Evolutionary conservation across 805 yeast genomes (phyloP), one percentile per base, ranked within the genome.

Genomic region (Candida schatavii): DNA sequence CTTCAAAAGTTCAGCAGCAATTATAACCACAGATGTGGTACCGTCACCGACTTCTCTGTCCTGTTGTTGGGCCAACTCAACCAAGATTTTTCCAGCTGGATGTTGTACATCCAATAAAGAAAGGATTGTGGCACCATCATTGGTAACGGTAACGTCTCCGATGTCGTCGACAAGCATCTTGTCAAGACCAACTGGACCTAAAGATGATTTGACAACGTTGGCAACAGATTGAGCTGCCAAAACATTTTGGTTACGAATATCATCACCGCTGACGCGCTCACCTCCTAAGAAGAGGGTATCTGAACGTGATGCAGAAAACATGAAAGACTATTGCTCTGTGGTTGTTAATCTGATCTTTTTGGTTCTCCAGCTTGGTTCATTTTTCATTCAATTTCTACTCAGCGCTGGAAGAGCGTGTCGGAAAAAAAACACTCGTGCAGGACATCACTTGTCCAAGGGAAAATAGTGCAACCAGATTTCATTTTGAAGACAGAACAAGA

Each of bases 41-140:
- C 98, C 98, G 59, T 90, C 98, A 46, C 97, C 99, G 41, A 93
- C 97, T 68, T 93, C 99, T 56, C 96, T 80, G 64, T 93, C 99
- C 71, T 93, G 99, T 65, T 93, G 98, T 64, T 93, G 97, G 2
- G 99, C 99, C 58, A 93, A 76, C 59, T 93, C 98, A 38, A 93
- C 99, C 44, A 93, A 72, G 54, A 93, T 93, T 69, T 89, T 91
- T 14, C 98, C 99, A 1, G 99, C 99, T 27, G 99, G 99, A 64
- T 93, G 99, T 67, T 93, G 97, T 39, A 93, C 98, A 61, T 93
- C 99, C 50, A 93, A 72, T 40, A 95, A 68, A 7, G 88, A 77
- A 49, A 93, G 72, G 55, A 93, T 93, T 3, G 99, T 93, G 45
- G 99, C 99, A 51, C 99, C 99, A 66, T 93, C 99, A 66, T 93